Base-by-base conservation (phyloP, 108 stramenopile genomes). In the Cyclotella baltica region DNA sequence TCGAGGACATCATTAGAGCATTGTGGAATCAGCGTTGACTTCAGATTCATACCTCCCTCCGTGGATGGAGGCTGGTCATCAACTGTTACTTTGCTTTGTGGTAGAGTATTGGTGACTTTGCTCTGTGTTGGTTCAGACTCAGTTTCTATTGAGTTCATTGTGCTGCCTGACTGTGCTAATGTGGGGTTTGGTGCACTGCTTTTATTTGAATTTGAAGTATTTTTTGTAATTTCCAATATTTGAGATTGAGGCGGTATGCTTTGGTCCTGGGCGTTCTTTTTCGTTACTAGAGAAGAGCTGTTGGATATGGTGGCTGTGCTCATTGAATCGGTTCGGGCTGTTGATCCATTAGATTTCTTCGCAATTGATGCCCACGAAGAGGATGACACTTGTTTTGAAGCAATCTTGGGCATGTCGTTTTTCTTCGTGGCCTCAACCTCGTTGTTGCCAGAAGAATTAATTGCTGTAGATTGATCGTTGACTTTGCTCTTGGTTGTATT, bases 1-100 rank as follows among this genome's bases (percentile, higher is more conserved):
- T 95, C 93, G 20, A 92, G 69, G 19, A 95, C 88, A 82, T 95
- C 93, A 80, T 95, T 88, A 55, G 89, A 92, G 53, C 91, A 88
- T 58, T 94, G 93, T 23, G 88, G 92, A 61, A 87, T 86, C 35
- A 77, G 36, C n/a, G 87, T 81, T 18, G 75, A 22, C 22, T 43
- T 25, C 19, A 62, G 47, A 25, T 59, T 68, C 30, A 53, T 56
- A 43, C 64, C 36, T 37, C 61, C 57, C 43, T 81, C 77, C 27
- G 47, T 69, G 33, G 79, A 63, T 36, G 48, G 67, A 36, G 72
- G 72, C 48, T 80, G 72, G 25, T 53, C 72, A 27, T 58, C 51
- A 36, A 67, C 67, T n/a, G 70, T 62, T 34, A 56, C 47, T 35
- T 38, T 75, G 13, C 74, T 65, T 57, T 75, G 74, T 27, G 55